These are phyloP conservation scores for Boletus patriciae DNA, from an alignment of 768 basidiomycete genomes.

Conservation along the genomic window DNA sequence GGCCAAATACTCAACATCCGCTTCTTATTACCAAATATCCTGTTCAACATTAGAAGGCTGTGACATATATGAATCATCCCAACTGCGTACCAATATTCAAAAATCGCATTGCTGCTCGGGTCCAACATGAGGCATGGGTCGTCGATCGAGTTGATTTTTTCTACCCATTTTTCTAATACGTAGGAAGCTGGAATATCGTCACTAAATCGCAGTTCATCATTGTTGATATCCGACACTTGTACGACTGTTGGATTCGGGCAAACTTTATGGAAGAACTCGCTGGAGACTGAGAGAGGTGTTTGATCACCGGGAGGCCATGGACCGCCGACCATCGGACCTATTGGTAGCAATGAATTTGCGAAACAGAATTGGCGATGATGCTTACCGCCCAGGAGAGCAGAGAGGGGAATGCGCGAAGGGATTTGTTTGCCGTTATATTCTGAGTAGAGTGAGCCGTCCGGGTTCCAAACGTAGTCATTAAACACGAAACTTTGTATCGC, in stretches of 20 bases:
- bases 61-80: not conserved
- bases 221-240: conserved; percentile 29
- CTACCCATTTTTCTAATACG: conserved; percentile 41
- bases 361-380: not conserved
- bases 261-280: conserved; percentile 40
- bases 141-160: conserved; percentile 34
- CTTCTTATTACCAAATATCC: conserved; percentile 34
- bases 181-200: conserved; percentile 25
- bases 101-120: conserved; percentile 27
- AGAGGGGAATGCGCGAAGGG: conserved; percentile 43
- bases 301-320: conserved; percentile 33
- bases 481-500: conserved; percentile 39
- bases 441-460: conserved; percentile 36
- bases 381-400: conserved; percentile 40
- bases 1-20: conserved; percentile 39
- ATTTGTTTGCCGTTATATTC: conserved; percentile 37
- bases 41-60: conserved; percentile 11
- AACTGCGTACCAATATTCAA: conserved; percentile 37
- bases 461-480: conserved; percentile 44
- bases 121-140: conserved; percentile 43
- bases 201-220: conserved; percentile 29
- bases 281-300: conserved; percentile 37
- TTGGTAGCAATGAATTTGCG: not conserved
- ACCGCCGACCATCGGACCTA: conserved; percentile 45
- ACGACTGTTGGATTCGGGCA: conserved; percentile 41